phyloP scores from a whole-genome alignment of 345 rosid genomes.

The Laguncularia racemosa region DNA sequence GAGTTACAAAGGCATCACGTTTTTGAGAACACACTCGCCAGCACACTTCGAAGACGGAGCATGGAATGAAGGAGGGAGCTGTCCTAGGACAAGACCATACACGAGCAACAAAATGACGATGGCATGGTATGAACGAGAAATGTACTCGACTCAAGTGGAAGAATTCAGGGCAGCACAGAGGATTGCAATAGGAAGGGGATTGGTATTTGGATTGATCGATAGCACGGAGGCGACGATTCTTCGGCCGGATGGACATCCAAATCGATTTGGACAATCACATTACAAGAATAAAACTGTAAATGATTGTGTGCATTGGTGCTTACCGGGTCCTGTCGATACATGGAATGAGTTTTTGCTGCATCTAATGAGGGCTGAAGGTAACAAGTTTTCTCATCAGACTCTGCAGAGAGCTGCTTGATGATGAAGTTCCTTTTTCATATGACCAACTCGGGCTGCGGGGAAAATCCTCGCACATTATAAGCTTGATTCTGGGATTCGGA shows the following conservation, averaged over 20 bases:
- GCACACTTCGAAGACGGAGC: constrained; percentile 43
- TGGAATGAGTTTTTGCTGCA: constrained; percentile 35
- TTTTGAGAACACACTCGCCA: constrained; percentile 38
- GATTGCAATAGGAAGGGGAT: constrained; percentile 8
- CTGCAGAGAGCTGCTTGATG: too few species aligned
- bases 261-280: constrained; percentile 18
- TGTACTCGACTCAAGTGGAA: constrained; percentile 29
- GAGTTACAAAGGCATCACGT: constrained; percentile 18
- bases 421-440: too few species aligned
- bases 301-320: constrained; percentile 38
- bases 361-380: constrained; percentile 10
- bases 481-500: too few species aligned
- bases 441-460: too few species aligned
- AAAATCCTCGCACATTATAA: too few species aligned
- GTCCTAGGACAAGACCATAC: constrained; percentile 29
- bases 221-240: constrained; percentile 17
- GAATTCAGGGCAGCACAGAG: constrained; percentile 24
- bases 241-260: constrained; percentile 31
- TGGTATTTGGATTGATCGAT: constrained; percentile 24
- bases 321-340: constrained; percentile 39
- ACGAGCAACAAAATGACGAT: constrained; percentile 15
- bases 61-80: constrained; percentile 42
- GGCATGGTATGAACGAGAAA: constrained; percentile 10
- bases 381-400: neutral
- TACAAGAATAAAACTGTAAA: constrained; percentile 13